These are phyloP conservation scores for Flaveria linearis DNA, from an alignment of 129 eudicot species.

Conservation along the genomic window DNA sequence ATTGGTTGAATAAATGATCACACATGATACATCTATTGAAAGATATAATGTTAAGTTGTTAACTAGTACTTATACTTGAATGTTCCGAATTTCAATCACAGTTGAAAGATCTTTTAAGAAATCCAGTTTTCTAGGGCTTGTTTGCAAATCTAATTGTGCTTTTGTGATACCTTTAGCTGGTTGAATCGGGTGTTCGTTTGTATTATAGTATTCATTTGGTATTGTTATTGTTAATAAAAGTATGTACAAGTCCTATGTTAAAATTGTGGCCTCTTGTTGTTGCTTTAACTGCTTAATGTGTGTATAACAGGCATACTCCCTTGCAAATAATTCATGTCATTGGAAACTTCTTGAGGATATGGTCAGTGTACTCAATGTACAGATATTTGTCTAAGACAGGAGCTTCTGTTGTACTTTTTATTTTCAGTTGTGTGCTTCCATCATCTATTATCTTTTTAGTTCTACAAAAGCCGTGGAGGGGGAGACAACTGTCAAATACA, in stretches of 20 bases:
- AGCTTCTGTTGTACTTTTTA: conserved; percentile 88
- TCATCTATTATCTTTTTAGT: conserved; percentile 63
- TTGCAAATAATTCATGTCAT: conserved; percentile 73
- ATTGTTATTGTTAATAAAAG: not conserved
- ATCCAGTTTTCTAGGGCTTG: conserved; percentile 20
- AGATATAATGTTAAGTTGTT: not conserved
- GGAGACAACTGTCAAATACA: conserved; percentile 75
- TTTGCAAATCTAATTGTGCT: not conserved
- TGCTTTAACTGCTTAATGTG: not conserved
- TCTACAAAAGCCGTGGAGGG: conserved; percentile 91
- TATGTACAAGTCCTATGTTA: conserved; percentile 4
- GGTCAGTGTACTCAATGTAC: conserved; percentile 93
- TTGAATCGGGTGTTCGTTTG: not conserved
- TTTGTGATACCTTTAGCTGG: not conserved
- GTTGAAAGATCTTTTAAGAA: not conserved
- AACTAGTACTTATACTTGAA: not conserved
- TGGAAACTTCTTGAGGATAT: conserved; percentile 88
- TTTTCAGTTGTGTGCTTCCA: conserved; percentile 79
- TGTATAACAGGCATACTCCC: conserved; percentile 73
- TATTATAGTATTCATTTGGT: not conserved
- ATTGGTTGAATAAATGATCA: not conserved
- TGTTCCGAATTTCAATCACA: not conserved
- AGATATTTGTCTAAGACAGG: conserved; percentile 76
- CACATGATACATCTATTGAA: not conserved
- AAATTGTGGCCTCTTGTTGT: not conserved